Evolutionary conservation across 495 filamentous ascomycete species (phyloP), one percentile per base, ranked within the genome.

Genomic region (Neurospora sp.): DNA sequence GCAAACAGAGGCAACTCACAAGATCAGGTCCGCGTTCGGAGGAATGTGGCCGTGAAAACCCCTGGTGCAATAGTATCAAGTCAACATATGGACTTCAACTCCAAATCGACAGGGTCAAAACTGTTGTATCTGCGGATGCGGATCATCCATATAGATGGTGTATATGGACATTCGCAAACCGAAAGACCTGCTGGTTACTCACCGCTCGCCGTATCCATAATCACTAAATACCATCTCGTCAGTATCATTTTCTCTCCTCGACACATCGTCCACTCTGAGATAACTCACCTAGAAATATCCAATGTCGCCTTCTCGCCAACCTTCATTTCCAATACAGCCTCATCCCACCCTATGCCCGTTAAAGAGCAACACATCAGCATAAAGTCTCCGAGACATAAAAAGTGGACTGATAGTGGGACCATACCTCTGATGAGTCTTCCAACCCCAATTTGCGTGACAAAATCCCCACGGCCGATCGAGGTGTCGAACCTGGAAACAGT

Each of bases 341-440:
- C 90, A 75, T 97, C 93, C 93, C 93, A 97, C 66, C 93, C 93
- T 94, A 39, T 23, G 18, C 4, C 20, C 46, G n/a, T 23, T 6
- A 20, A 31, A 27, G 42, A 6, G 2, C 1, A 27, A 39, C 37
- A 70, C 18, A 35, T 75, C 54, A 80, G 78, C 71, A 74, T 75
- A 35, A 12, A 12, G 39, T 39, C 16, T 44, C 23, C 54, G 23
- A 31, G 23, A 31, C 23, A 31, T 62, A 9, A 23, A 27, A 62
- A 62, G 23, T 62, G 54, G 54, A 62, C 54, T 31, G 23, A 44
- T 40, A 54, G 39, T 46, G 40, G 27, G 42, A 74, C 69, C 82
- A 71, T 84, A 94, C 93, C 93, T 83, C 86, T 87, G 83, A 97
- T 97, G 75, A 97, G 90, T 78, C 86, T 85, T 70, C 93, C 92